Percentiles rank a stretch among this genome's conserved stretches.
These are phyloP conservation scores for Cutaneotrichosporon arboriforme DNA, from an alignment of 1,284 basidiomycete species.

Conservation along the genomic window DNA sequence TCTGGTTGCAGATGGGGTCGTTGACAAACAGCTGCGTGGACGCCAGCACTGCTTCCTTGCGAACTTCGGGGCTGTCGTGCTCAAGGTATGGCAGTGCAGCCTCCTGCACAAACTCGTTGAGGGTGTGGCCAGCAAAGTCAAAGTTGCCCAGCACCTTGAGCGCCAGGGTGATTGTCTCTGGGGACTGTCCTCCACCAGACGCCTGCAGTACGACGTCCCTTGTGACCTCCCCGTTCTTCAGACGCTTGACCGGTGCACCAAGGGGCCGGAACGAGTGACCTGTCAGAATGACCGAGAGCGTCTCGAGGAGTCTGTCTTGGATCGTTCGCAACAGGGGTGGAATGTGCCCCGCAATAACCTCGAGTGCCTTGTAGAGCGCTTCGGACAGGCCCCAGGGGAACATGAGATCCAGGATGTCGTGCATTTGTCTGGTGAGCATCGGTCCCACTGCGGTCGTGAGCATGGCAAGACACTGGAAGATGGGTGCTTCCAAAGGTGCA, in stretches of 20 bases:
- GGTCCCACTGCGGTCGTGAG: conserved; percentile 91
- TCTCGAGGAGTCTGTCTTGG: conserved; percentile 84
- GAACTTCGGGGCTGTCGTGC: conserved; percentile 82
- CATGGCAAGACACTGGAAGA: conserved; percentile 98
- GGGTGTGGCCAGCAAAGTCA: conserved; percentile 88
- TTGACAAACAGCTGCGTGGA: conserved; percentile 88
- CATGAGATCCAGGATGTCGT: conserved; percentile 96
- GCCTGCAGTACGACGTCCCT: conserved; percentile 55
- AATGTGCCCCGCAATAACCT: conserved; percentile 80
- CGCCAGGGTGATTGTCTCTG: conserved; percentile 77
- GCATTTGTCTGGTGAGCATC: conserved; percentile 88
- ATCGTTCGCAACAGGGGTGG: conserved; percentile 87
- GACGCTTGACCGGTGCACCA: conserved; percentile 56
- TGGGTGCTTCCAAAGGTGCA: conserved; percentile 86
- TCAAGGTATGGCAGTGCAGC: conserved; percentile 92
- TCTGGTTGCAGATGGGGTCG: conserved; percentile 95
- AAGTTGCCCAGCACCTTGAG: conserved; percentile 84
- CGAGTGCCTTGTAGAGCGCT: conserved; percentile 76
- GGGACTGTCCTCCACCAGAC: conserved; percentile 52
- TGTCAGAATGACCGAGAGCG: conserved; percentile 70
- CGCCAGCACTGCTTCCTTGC: conserved; percentile 84
- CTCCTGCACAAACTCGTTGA: conserved; percentile 93
- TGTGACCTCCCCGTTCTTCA: conserved; percentile 48
- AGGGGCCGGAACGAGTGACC: conserved; percentile 80
- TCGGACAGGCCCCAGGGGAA: conserved; percentile 91